Base-by-base conservation (phyloP, 2,329 filamentous ascomycete genomes). In the Xylariaceae sp. region DNA sequence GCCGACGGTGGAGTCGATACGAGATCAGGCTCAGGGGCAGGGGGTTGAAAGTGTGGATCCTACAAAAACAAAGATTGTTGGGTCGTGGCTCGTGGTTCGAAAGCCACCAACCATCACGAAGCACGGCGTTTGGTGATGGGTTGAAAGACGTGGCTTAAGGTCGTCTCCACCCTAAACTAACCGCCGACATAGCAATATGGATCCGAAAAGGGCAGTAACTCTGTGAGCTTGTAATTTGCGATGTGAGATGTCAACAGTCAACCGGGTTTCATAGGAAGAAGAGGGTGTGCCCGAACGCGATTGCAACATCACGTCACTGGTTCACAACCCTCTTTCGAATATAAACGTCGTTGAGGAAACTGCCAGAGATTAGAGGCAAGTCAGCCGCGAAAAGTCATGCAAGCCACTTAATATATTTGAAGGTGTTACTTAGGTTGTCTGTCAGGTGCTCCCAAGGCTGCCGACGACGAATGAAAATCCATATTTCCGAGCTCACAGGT, bases 1-100 rank as follows among this genome's bases (percentile, higher is more conserved):
- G 53, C 56, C 56, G 57, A 56, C 44, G 40, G 54, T 60, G 54
- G 57, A 59, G 54, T 60, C 58, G 56, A 64, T 65, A 65, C 63
- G 63, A 61, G 54, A 60, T 54, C 55, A 59, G 56, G 54, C 60
- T 54, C 55, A 59, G 56, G 54, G 56, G 56, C 45, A 59, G 51
- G 54, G 50, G 29, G n/a, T 12, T 46, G 44, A 44, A 54, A 6
- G 21, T 23, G 49, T 58, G 57, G 57, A 46, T 50, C 48, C 40
- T 50, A 46, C n/a, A n/a, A n/a, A n/a, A n/a, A 53, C 61, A 61
- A 60, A 61, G 57, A 5, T 48, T 26, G 20, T 40, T 19, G 29
- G 46, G 32, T 48, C n/a, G 44, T 23, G 4, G 20, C n/a, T 29
- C 44, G 23, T 29, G n/a, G 29, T 14, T 18, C 16, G 14, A 46